These are phyloP conservation scores for Aspergillus olivimuriae DNA, from an alignment of 495 filamentous ascomycete genomes.

Conservation along the genomic window DNA sequence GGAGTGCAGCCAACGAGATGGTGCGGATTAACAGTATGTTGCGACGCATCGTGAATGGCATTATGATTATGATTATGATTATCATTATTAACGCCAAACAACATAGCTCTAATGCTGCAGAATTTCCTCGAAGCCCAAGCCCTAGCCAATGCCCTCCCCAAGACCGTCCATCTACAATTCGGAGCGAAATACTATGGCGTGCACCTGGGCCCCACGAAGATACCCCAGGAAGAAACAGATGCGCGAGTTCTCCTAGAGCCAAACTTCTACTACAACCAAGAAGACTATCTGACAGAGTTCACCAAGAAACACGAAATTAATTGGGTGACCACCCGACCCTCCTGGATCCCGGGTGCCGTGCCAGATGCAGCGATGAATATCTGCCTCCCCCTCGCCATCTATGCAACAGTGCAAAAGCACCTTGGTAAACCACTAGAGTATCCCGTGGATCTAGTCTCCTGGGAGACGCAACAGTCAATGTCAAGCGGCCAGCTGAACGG, in stretches of 20 bases:
- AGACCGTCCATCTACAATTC: conserved; percentile 45
- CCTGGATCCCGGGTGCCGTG: conserved; percentile 44
- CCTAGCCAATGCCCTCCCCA: conserved; percentile 33
- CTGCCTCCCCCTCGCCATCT: conserved; percentile 41
- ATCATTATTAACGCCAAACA: conserved; percentile 5
- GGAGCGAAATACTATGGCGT: conserved; percentile 47
- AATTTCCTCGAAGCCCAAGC: conserved; percentile 43
- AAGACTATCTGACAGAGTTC: conserved; percentile 27
- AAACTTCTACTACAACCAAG: conserved; percentile 51
- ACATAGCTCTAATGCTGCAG: conserved; percentile 27
- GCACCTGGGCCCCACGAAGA: conserved; percentile 39
- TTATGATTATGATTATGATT: background rate
- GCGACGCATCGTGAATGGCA: background rate
- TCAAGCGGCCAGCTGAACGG: conserved; percentile 37
- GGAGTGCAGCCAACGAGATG: conserved; percentile 41
- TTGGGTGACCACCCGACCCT: conserved; percentile 38
- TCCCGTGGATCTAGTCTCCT: conserved; percentile 33
- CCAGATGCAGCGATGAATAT: conserved; percentile 45
- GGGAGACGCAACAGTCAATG: conserved; percentile 34
- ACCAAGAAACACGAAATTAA: conserved; percentile 12
- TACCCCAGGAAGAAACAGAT: conserved; percentile 40
- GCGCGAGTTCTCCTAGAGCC: conserved; percentile 33
- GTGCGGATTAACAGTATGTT: conserved; percentile 32
- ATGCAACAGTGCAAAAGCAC: conserved; percentile 36
- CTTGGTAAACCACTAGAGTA: conserved; percentile 32